A percentile compares a stretch with the other conserved stretches of the same genome.
Evolutionary conservation across 164 flowering plant species (phyloP).

Genomic region (Vitis riparia): DNA sequence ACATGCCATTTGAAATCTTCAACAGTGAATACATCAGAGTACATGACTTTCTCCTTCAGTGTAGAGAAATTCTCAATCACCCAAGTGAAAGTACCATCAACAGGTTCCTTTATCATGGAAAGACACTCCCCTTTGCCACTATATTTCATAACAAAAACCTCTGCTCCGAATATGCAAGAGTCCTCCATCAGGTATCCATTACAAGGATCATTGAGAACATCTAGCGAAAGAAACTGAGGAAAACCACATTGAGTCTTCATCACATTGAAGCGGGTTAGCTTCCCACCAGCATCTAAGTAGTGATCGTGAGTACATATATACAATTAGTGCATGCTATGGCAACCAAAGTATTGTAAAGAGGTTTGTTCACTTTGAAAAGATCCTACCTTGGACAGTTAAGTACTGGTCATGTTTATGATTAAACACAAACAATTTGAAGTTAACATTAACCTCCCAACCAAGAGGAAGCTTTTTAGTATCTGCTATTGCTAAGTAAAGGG

Average conservation of each 20-base stretch:
- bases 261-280: neutral
- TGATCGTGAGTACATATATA: too few relatives aligned
- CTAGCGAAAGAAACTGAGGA: neutral
- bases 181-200: conserved; percentile 18
- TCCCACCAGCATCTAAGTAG: conserved; percentile 1
- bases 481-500: conserved; percentile 7
- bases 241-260: conserved; percentile 13
- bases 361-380: too few relatives aligned
- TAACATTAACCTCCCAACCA: conserved; percentile 10
- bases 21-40: neutral
- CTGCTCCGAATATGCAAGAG: conserved; percentile 21
- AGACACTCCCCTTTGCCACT: neutral
- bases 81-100: conserved; percentile 3
- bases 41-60: neutral
- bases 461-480: neutral
- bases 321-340: too few relatives aligned
- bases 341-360: too few relatives aligned
- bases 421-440: conserved; percentile 15
- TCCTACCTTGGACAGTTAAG: conserved; percentile 19
- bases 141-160: conserved; percentile 9
- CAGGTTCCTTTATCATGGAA: neutral
- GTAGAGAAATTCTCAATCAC: conserved; percentile 5
- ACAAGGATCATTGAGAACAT: neutral
- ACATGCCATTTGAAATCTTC: conserved; percentile 4
- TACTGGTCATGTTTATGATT: conserved; percentile 15